Percentiles rank a stretch among this genome's conserved stretches.
Conservation (phyloP, 768 basidiomycete genomes). For the Collybiopsis confluens region DNA sequence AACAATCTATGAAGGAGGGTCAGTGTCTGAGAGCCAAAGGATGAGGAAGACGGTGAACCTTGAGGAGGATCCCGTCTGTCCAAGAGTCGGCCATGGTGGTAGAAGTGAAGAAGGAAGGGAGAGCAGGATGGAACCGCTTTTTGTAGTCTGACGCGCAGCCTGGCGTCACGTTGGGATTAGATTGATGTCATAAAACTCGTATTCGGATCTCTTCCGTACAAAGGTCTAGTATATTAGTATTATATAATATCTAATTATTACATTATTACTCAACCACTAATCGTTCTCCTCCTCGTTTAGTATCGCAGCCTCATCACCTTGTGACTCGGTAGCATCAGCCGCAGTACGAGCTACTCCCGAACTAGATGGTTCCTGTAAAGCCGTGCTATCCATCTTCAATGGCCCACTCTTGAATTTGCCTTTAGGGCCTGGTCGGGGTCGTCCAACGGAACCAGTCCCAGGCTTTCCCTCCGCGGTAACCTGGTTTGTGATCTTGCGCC, state of each 20-base stretch:
- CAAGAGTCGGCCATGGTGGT: conserved; percentile 50
- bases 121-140: conserved; percentile 2
- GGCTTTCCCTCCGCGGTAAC: neutral
- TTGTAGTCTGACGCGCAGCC: neutral
- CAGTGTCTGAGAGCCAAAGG: neutral
- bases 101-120: conserved; percentile 8
- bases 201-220: too few relatives aligned
- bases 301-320: neutral
- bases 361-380: neutral
- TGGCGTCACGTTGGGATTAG: neutral
- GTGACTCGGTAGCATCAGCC: neutral
- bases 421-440: conserved; percentile 1
- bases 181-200: neutral
- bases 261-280: too few relatives aligned
- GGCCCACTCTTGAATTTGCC: conserved; percentile 8
- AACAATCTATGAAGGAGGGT: conserved; percentile 40
- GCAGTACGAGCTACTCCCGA: too few relatives aligned
- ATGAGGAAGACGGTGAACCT: conserved; percentile 45
- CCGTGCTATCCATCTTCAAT: neutral
- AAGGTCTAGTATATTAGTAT: too few relatives aligned
- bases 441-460: neutral
- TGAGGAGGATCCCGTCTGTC: conserved; percentile 80
- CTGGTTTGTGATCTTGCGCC: neutral
- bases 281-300: neutral
- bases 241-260: too few relatives aligned